Evolutionary conservation across 1,284 basidiomycete genomes (phyloP).

Genomic region (Rhodofomes roseus): DNA sequence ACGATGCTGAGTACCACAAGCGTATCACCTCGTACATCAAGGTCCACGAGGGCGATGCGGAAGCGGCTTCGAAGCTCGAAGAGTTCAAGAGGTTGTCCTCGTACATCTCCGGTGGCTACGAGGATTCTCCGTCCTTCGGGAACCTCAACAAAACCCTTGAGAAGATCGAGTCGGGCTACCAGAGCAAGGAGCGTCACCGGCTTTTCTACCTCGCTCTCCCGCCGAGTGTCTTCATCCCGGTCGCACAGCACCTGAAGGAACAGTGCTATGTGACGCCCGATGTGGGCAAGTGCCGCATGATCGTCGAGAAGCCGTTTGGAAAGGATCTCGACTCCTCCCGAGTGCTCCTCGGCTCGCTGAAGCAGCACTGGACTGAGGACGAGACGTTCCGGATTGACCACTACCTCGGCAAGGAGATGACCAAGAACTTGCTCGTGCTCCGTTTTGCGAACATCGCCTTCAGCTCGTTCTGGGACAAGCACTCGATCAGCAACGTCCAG

Average conservation of each 20-base stretch:
- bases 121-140: conserved; percentile 77
- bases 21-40: conserved; percentile 85
- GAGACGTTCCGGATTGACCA: conserved; percentile 99
- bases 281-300: conserved; percentile 81
- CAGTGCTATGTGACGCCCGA: conserved; percentile 65
- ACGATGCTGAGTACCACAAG: conserved; percentile 80
- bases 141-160: conserved; percentile 73
- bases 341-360: conserved; percentile 75
- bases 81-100: conserved; percentile 78
- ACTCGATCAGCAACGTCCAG: conserved; percentile 91
- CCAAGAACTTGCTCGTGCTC: conserved; percentile 93
- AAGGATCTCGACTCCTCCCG: conserved; percentile 89
- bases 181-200: conserved; percentile 65
- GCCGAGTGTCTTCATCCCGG: conserved; percentile 89
- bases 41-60: conserved; percentile 58
- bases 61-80: conserved; percentile 60
- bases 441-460: conserved; percentile 92
- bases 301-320: conserved; percentile 96
- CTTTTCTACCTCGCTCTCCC: conserved; percentile 95
- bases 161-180: conserved; percentile 72
- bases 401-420: conserved; percentile 98
- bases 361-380: conserved; percentile 87
- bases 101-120: conserved; percentile 87
- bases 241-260: conserved; percentile 79
- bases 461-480: conserved; percentile 88